Base-by-base conservation (phyloP, 768 basidiomycete species). In the Rhodotorula diobovata region DNA sequence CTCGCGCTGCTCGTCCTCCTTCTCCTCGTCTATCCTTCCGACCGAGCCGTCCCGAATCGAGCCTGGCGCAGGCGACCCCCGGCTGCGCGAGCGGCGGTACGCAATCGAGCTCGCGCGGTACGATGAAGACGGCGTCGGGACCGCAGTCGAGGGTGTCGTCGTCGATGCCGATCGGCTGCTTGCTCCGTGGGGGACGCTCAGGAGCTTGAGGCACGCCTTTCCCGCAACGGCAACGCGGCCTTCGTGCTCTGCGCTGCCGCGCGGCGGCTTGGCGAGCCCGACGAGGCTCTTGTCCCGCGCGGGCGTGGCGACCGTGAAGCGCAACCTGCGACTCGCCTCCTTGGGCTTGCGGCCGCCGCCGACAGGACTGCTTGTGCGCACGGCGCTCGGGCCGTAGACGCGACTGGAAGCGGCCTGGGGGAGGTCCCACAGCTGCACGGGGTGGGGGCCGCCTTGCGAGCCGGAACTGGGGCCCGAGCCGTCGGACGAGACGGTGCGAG, bases 151-250 rank as follows among this genome's bases (percentile, higher is more conserved):
- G 41, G 18, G 6, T 12, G 41, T 12, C 35, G 60, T n/a, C 14
- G 12, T 21, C 9, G 67, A 64, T 21, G 62, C 20, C 0, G 43
- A 28, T 15, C 32, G 66, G 45, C 32, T 28, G 14, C 48, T 23
- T 12, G 34, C 59, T 48, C 72, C 72, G 48, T 70, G 30, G 16
- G 73, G 73, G 10, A 75, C 64, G 34, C 57, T 62, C 45, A 75
- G 64, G 34, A 75, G 48, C 50, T 63, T 68, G 43, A 74, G 61
- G 20, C 69, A 68, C 21, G 64, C 56, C 56, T 71, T 75, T 15
- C 73, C 73, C 6, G 67, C 73, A 1, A 75, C 73, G 15, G 67
- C 73, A 6, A 75, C 73, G 4, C 70, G 54, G 0, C 73, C 70
- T 2, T 63, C 60, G 3, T 68, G 48, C 48, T 50, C 48, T 12